Conservation (phyloP, 345 rosid genomes). For the Gossypioides kirkii region DNA sequence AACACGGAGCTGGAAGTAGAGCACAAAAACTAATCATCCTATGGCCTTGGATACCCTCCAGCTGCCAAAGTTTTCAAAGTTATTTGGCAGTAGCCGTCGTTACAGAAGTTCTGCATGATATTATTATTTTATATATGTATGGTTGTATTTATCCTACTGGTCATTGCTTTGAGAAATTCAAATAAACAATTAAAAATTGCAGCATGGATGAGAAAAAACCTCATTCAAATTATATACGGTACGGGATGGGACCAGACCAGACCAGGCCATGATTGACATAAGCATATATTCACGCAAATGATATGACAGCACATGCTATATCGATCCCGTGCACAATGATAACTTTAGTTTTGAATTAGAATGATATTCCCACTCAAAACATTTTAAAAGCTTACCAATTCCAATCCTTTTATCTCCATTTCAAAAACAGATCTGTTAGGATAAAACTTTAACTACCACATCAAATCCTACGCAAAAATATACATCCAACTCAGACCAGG, state of each 20-base stretch:
- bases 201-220: neutral
- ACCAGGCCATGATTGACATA: too few species aligned
- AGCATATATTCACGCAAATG: neutral
- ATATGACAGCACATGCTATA: conserved; percentile 3
- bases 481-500: neutral
- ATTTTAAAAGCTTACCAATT: neutral
- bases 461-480: neutral
- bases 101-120: neutral
- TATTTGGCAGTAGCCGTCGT: neutral
- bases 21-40: neutral
- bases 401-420: neutral
- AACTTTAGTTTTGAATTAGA: neutral
- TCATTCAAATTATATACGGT: neutral
- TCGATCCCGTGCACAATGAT: conserved; percentile 1
- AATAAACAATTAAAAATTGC: neutral
- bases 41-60: neutral
- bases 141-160: neutral
- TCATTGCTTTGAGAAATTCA: neutral
- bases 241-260: conserved; percentile 5
- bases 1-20: neutral
- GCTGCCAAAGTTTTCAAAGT: neutral
- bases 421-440: neutral
- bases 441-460: neutral
- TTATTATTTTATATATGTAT: neutral
- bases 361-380: neutral